phyloP scores from a whole-genome alignment of 331 rosid genomes.

The Quercus phellos region DNA sequence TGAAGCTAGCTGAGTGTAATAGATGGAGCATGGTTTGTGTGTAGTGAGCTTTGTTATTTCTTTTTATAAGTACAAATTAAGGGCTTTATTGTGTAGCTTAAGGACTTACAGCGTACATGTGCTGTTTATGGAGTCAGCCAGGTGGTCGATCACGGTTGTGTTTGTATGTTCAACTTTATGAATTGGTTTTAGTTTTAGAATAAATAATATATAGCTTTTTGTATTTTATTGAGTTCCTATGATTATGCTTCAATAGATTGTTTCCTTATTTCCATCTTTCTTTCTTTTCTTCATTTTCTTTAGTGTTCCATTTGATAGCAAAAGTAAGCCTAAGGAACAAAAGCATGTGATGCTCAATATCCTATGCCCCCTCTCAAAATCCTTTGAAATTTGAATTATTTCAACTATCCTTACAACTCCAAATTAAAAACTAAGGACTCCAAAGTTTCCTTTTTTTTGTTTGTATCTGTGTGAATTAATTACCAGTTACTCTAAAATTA shows the following conservation, averaged over 20 bases:
- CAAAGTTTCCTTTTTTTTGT: too few relatives aligned
- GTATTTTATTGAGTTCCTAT: neutral
- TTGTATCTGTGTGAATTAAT: too few relatives aligned
- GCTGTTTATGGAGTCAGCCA: slow-evolving; percentile 35
- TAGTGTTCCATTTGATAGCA: too few relatives aligned
- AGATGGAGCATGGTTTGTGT: slow-evolving; percentile 8
- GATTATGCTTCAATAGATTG: neutral
- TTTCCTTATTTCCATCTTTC: neutral
- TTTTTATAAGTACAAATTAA: neutral
- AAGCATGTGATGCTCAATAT: neutral
- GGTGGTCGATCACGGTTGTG: slow-evolving; percentile 31
- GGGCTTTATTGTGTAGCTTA: slow-evolving; percentile 7
- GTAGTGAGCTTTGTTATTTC: slow-evolving; percentile 18
- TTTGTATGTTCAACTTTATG: slow-evolving; percentile 22
- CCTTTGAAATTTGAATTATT: neutral
- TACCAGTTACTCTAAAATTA: too few relatives aligned
- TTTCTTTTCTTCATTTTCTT: neutral
- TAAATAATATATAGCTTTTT: neutral
- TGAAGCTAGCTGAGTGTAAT: slow-evolving; percentile 2
- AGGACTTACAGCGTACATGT: slow-evolving; percentile 29
- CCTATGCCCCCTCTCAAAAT: neutral
- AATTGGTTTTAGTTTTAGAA: slow-evolving; percentile 18
- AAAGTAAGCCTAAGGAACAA: neutral
- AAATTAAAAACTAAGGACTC: too few relatives aligned
- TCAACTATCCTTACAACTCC: too few relatives aligned